Conservation (phyloP, 2,329 filamentous ascomycete species). For the Paecilomyces sp. region DNA sequence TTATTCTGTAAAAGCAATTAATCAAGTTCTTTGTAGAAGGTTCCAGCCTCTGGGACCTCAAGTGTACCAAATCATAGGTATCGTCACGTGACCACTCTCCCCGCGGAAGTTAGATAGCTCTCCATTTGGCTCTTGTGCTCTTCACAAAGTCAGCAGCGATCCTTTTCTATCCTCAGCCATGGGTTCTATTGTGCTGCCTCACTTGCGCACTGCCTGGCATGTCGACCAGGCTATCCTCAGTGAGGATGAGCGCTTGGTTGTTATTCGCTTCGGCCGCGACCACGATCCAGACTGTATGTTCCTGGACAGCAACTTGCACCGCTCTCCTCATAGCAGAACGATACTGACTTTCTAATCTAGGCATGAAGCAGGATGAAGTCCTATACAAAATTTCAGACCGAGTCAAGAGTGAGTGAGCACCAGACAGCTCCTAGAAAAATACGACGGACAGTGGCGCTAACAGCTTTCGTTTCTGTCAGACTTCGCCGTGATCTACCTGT, state of each 20-base stretch:
- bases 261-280: slow-evolving; percentile 90
- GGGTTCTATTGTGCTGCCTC: slow-evolving; percentile 87
- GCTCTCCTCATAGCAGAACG: not conserved
- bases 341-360: slow-evolving; percentile 16
- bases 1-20: too few relatives aligned
- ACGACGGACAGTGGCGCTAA: not conserved
- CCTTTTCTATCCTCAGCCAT: slow-evolving; percentile 28
- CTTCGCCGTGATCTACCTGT: slow-evolving; percentile 68
- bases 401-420: slow-evolving; percentile 59
- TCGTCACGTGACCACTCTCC: not conserved
- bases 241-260: slow-evolving; percentile 86
- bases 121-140: not conserved
- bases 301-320: not conserved
- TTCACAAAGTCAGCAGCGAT: not conserved
- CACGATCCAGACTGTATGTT: slow-evolving; percentile 62
- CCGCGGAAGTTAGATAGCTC: not conserved
- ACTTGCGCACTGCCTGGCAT: slow-evolving; percentile 90
- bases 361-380: slow-evolving; percentile 81
- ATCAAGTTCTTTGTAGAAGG: not conserved
- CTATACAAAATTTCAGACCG: slow-evolving; percentile 89
- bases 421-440: too few relatives aligned
- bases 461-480: slow-evolving; percentile 13
- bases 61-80: not conserved
- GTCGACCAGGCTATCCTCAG: slow-evolving; percentile 91
- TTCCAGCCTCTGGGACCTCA: not conserved